A percentile compares a stretch with the other conserved stretches of the same genome.
phyloP scores from a whole-genome alignment of 768 basidiomycete species.

The Tricholoma flavovirens region DNA sequence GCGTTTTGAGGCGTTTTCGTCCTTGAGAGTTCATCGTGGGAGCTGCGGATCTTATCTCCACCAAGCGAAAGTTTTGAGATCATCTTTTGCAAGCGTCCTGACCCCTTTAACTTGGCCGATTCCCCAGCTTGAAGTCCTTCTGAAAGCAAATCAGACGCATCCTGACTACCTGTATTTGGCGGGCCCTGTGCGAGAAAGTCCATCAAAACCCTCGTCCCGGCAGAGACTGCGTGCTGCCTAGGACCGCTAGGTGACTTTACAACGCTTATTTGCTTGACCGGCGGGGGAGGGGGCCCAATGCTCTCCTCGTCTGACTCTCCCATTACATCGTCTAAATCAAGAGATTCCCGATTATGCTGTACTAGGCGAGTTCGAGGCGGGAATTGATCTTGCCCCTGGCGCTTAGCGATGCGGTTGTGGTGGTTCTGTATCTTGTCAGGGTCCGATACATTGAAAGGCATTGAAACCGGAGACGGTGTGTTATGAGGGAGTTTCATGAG shows the following conservation, averaged over 20 bases:
- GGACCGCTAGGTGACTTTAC: slow-evolving; percentile 17
- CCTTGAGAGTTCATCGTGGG: slow-evolving; percentile 12
- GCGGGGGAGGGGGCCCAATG: slow-evolving; percentile 16
- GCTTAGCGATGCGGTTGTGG: slow-evolving; percentile 16
- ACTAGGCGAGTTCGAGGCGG: slow-evolving; percentile 48
- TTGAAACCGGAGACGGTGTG: slow-evolving; percentile 24
- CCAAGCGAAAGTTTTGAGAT: slow-evolving; percentile 68
- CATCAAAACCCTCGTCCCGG: slow-evolving; percentile 49
- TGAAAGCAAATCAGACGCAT: slow-evolving; percentile 36
- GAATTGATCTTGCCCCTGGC: slow-evolving; percentile 27
- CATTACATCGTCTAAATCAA: slow-evolving; percentile 75
- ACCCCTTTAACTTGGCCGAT: slow-evolving; percentile 43
- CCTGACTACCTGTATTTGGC: slow-evolving; percentile 49
- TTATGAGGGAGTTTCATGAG: slow-evolving; percentile 24
- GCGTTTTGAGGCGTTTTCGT: slow-evolving; percentile 9
- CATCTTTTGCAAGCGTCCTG: slow-evolving; percentile 71
- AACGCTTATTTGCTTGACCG: slow-evolving; percentile 4
- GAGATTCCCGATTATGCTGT: slow-evolving; percentile 56
- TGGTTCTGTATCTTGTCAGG: slow-evolving; percentile 24
- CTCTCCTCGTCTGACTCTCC: slow-evolving; percentile 62
- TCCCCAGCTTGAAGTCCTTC: slow-evolving; percentile 26
- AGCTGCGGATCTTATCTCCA: slow-evolving; percentile 30
- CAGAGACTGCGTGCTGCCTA: slow-evolving; percentile 28
- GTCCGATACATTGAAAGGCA: slow-evolving; percentile 21
- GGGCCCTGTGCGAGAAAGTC: slow-evolving; percentile 53